Evolutionary conservation across 495 filamentous ascomycete species (phyloP).

Genomic region (Penicillium soppii): DNA sequence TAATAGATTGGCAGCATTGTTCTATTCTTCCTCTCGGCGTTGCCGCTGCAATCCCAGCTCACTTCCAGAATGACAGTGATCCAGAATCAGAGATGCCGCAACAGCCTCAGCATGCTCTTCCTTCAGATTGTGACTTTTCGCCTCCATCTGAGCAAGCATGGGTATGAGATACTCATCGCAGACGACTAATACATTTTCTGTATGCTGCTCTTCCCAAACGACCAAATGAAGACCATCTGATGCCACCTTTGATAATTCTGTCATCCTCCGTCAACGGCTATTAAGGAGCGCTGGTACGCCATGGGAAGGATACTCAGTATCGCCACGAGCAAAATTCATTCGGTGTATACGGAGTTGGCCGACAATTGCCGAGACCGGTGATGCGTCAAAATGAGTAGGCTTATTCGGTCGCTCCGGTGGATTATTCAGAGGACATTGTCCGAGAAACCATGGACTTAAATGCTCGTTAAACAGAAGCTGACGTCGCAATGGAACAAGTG

Average conservation of each 20-base stretch:
- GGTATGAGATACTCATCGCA: constrained; percentile 12
- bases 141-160: constrained; percentile 10
- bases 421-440: too few relatives aligned
- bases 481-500: too few relatives aligned
- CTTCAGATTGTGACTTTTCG: constrained; percentile 17
- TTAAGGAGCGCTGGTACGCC: constrained; percentile 19
- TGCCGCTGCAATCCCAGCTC: constrained; percentile 28
- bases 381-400: too few relatives aligned
- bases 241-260: constrained; percentile 21
- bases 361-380: too few relatives aligned
- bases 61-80: constrained; percentile 31
- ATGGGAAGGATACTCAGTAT: constrained; percentile 32
- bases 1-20: too few relatives aligned
- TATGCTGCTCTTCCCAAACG: constrained; percentile 22
- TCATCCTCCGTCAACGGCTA: constrained; percentile 24
- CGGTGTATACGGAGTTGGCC: too few relatives aligned
- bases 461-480: too few relatives aligned
- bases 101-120: constrained; percentile 15
- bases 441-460: too few relatives aligned
- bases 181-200: constrained; percentile 23
- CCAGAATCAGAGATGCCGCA: constrained; percentile 17
- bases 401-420: too few relatives aligned
- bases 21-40: constrained; percentile 30
- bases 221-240: constrained; percentile 25
- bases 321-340: too few relatives aligned